Evolutionary conservation across 768 basidiomycete genomes (phyloP).

Genomic region (Trametes cinnabarina): DNA sequence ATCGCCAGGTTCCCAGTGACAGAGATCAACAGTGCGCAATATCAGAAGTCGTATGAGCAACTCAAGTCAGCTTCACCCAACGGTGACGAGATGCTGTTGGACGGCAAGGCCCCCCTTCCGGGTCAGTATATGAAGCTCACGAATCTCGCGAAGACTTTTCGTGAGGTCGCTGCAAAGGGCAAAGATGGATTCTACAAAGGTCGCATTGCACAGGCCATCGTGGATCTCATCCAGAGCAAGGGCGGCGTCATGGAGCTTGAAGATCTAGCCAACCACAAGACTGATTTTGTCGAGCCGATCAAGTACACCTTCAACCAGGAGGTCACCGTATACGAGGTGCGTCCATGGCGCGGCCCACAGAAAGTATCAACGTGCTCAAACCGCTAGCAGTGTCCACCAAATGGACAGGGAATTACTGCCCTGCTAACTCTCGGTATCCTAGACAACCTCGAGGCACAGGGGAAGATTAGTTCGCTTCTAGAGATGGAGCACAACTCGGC

Average conservation of each 20-base stretch:
- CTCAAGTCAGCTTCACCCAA: conserved; percentile 85
- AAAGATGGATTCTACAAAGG: conserved; percentile 96
- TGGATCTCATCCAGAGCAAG: conserved; percentile 77
- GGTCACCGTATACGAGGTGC: conserved; percentile 88
- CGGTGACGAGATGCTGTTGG: conserved; percentile 79
- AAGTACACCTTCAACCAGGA: conserved; percentile 83
- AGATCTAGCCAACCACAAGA: conserved; percentile 84
- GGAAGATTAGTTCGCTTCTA: conserved; percentile 62
- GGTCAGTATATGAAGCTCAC: conserved; percentile 84
- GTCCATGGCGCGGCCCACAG: no score
- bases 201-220: conserved; percentile 82
- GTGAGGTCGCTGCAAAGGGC: conserved; percentile 73
- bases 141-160: conserved; percentile 81
- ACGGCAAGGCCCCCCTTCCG: conserved; percentile 78
- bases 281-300: conserved; percentile 85
- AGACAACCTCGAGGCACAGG: conserved; percentile 78
- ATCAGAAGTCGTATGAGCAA: conserved; percentile 61
- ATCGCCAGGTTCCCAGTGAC: conserved; percentile 76
- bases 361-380: no score
- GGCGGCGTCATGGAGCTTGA: conserved; percentile 93
- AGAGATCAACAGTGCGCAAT: conserved; percentile 62
- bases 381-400: conserved; percentile 89
- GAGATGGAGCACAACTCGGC: conserved; percentile 89
- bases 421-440: conserved; percentile 91
- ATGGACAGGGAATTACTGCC: conserved; percentile 95